Evolutionary conservation across 2,329 filamentous ascomycete genomes (phyloP).

Genomic region (Exserohilum turcica): DNA sequence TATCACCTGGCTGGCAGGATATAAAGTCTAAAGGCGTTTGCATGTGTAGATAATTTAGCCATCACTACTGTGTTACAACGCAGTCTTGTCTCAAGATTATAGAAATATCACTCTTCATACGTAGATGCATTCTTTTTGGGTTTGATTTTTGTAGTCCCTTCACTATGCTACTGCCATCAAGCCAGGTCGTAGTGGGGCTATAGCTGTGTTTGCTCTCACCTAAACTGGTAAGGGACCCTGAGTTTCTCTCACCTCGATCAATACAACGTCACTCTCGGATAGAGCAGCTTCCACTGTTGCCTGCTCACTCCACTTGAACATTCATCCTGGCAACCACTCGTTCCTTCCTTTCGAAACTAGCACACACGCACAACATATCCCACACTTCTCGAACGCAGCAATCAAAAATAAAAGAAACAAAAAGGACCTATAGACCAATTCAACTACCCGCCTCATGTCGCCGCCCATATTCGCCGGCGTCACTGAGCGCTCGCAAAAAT

Average conservation of each 20-base stretch:
- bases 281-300: background rate
- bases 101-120: constrained; percentile 3
- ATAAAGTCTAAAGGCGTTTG: constrained; percentile 6
- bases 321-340: background rate
- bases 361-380: too few relatives aligned
- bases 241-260: background rate
- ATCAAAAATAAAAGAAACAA: background rate
- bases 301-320: background rate
- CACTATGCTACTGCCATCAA: background rate
- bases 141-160: background rate
- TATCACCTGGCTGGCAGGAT: constrained; percentile 9
- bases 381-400: background rate
- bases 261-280: background rate
- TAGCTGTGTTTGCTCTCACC: constrained; percentile 3
- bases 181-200: background rate
- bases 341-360: background rate
- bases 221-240: constrained; percentile 3
- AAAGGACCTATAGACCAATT: background rate
- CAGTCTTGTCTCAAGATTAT: constrained; percentile 3
- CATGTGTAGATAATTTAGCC: background rate
- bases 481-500: constrained; percentile 32
- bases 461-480: constrained; percentile 9
- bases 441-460: background rate
- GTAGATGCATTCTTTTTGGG: background rate
- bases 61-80: background rate